Percentiles rank a stretch among this genome's conserved stretches.
Conservation (phyloP, 2,329 filamentous ascomycete species). For the Fusarium sp. region DNA sequence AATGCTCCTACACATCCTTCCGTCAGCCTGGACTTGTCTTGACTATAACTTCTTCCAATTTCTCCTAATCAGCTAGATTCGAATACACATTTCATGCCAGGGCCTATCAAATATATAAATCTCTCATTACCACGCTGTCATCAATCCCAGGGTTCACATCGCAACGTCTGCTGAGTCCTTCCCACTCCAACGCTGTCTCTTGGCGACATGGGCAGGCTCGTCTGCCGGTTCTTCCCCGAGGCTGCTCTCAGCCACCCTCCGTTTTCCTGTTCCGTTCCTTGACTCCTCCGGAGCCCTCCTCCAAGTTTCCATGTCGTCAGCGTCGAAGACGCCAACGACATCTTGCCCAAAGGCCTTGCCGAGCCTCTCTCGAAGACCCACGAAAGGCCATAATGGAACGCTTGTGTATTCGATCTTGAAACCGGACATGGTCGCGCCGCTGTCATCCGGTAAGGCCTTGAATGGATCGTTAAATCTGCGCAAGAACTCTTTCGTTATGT, state of each 20-base stretch:
- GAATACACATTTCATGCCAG: not conserved
- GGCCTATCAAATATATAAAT: not conserved
- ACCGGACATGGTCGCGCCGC: conserved; percentile 45
- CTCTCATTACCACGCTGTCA: not conserved
- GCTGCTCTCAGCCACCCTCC: conserved; percentile 54
- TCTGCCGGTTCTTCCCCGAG: conserved; percentile 54
- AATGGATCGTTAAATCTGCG: conserved; percentile 62
- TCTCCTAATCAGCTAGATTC: not conserved
- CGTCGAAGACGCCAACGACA: conserved; percentile 58
- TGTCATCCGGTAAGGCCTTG: conserved; percentile 48
- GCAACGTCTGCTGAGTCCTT: conserved; percentile 47
- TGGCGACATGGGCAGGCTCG: conserved; percentile 46
- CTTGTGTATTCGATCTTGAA: conserved; percentile 61
- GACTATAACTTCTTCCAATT: not conserved
- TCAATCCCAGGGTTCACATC: conserved; percentile 32
- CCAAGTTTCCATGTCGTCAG: conserved; percentile 59
- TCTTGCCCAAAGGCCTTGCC: conserved; percentile 65
- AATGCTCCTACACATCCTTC: conserved; percentile 13
- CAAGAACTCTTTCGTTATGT: conserved; percentile 62
- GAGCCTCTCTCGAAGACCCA: conserved; percentile 66
- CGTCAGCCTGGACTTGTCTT: not conserved
- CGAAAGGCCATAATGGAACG: conserved; percentile 66
- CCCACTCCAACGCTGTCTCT: conserved; percentile 49
- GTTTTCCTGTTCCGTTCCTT: conserved; percentile 48
- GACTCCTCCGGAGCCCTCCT: conserved; percentile 53